Evolutionary conservation across 2,329 filamentous ascomycete genomes (phyloP), one percentile per base, ranked within the genome.

Genomic region (Aurifilum marmelostoma): DNA sequence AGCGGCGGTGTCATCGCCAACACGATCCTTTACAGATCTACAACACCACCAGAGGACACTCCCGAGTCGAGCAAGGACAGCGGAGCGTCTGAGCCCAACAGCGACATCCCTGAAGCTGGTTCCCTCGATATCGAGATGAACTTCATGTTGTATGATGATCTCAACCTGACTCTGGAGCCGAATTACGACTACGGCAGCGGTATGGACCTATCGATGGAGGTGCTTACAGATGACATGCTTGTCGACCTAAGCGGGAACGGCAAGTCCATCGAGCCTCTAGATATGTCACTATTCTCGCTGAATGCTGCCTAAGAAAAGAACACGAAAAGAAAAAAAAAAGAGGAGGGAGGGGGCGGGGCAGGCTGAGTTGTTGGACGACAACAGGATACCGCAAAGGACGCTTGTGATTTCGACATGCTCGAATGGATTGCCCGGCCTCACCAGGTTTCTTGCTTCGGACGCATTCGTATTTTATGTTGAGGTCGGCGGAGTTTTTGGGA

Each of bases 1-100:
- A 81, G 79, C 43, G 78, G 79, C 12, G 87, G 83, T 24, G 80
- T 85, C 2, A 83, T 88, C 67, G 81, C 82, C 16, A 85, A 89
- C 71, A 82, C 85, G 75, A 81, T 78, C 66, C 79, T 85, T 11
- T 88, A 87, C 73, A 83, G 84, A 27, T 83, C 85, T 1, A 79
- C 85, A 68, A 88, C 88, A 32, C 87, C 88, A 0, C 88, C 89
- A 70, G 69, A 71, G 64, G 87, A 90, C 74, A 90, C 88, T 9
- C 88, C 88, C 0, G 88, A 89, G 72, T 90, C 88, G 2, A 87
- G 82, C 76, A 88, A 89, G 75, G 87, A 90, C 68, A 85, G 84
- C 72, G 84, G 85, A 4, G 77, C 80, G 11, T 89, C 88, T 54
- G 88, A 90, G 73, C 85, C 87, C 12, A 89, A 85, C 71, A 89